Conservation (phyloP, 1,139 yeast genomes). For the Geotrichum siamense region DNA sequence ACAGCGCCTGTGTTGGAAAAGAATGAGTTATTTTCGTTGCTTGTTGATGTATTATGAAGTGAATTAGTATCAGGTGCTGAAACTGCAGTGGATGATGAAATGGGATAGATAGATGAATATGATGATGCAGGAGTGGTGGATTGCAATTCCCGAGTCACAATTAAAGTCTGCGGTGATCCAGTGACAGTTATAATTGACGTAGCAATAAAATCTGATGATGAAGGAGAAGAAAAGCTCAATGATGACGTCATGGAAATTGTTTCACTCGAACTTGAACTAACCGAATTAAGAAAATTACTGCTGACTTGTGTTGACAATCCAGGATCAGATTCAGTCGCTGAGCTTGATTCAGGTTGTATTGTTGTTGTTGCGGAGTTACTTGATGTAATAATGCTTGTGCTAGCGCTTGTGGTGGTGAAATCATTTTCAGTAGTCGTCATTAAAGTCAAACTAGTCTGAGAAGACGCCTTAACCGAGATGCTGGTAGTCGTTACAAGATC, state of each 20-base stretch:
- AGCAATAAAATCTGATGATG: conserved; percentile 15
- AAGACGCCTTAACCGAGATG: not conserved
- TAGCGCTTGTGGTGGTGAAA: not conserved
- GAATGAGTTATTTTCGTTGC: conserved; percentile 28
- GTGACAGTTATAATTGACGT: conserved; percentile 25
- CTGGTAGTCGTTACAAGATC: not conserved
- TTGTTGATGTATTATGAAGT: conserved; percentile 35
- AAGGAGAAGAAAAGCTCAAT: conserved; percentile 14
- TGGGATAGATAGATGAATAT: conserved; percentile 16
- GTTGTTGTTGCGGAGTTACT: conserved; percentile 10
- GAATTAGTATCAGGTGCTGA: conserved; percentile 32
- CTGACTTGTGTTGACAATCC: not conserved
- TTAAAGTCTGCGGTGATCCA: conserved; percentile 21
- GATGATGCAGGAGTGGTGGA: conserved; percentile 13
- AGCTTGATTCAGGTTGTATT: conserved; percentile 26
- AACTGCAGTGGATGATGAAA: conserved; percentile 8
- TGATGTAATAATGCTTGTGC: conserved; percentile 5
- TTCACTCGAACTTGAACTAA: not conserved
- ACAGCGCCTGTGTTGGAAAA: conserved; percentile 58
- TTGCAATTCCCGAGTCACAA: conserved; percentile 16
- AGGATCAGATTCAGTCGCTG: conserved; percentile 23
- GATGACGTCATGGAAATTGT: conserved; percentile 9
- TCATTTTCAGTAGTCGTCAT: conserved; percentile 2
- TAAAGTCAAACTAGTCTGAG: not conserved
- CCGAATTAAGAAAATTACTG: conserved; percentile 21